Percentiles rank a stretch among this genome's conserved stretches.
phyloP scores from a whole-genome alignment of 768 basidiomycete genomes.

The Russula earlei region DNA sequence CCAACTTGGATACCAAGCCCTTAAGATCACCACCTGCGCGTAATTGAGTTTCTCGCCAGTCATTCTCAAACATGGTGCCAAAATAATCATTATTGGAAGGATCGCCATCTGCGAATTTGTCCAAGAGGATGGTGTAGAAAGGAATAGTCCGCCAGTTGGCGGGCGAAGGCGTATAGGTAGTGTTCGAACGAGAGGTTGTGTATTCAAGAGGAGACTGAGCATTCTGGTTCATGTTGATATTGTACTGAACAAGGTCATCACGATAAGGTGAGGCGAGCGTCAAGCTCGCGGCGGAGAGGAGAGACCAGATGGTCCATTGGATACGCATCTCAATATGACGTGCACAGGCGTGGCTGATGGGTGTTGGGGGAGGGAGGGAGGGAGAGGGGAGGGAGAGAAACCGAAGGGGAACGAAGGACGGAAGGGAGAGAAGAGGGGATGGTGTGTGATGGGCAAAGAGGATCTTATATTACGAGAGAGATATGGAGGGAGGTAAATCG shows the following conservation, averaged over 20 bases:
- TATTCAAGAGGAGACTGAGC: slow-evolving; percentile 63
- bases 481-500: background rate
- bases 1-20: slow-evolving; percentile 63
- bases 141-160: slow-evolving; percentile 79
- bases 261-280: slow-evolving; percentile 56
- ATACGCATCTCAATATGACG: slow-evolving; percentile 20
- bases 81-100: slow-evolving; percentile 90
- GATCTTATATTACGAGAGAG: background rate
- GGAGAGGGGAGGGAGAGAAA: background rate
- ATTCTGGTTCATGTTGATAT: slow-evolving; percentile 69
- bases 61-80: slow-evolving; percentile 66
- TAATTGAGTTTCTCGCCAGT: slow-evolving; percentile 82
- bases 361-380: too few species aligned
- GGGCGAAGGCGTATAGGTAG: slow-evolving; percentile 70
- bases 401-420: slow-evolving; percentile 22
- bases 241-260: slow-evolving; percentile 58
- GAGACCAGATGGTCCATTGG: slow-evolving; percentile 33
- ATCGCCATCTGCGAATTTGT: slow-evolving; percentile 93
- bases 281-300: slow-evolving; percentile 32
- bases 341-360: too few species aligned
- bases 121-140: slow-evolving; percentile 72
- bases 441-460: background rate
- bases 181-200: slow-evolving; percentile 47
- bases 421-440: slow-evolving; percentile 28
- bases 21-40: slow-evolving; percentile 85